Evolutionary conservation across 1,284 basidiomycete species (phyloP).

Genomic region (Fomitiporia mediterranea): DNA sequence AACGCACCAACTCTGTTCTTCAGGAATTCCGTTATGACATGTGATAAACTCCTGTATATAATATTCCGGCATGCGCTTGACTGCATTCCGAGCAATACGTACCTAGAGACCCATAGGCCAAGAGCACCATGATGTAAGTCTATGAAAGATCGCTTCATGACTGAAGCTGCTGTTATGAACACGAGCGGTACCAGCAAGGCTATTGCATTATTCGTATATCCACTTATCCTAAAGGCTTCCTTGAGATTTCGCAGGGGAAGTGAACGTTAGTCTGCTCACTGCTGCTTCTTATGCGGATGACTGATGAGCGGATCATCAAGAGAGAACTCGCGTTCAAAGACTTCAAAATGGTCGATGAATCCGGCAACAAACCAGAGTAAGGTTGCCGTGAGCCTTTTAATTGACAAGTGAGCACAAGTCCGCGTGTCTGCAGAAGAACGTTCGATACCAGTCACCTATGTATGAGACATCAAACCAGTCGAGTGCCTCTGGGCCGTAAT

Average conservation of each 20-base stretch:
- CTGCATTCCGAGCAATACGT: constrained; percentile 16
- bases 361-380: constrained; percentile 17
- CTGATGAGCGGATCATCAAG: constrained; percentile 48
- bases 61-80: background rate
- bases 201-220: constrained; percentile 41
- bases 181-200: constrained; percentile 43
- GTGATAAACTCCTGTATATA: constrained; percentile 39
- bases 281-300: constrained; percentile 45
- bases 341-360: constrained; percentile 24
- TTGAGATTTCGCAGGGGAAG: no score
- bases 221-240: constrained; percentile 51
- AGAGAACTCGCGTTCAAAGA: constrained; percentile 52
- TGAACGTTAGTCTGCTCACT: constrained; percentile 34
- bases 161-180: constrained; percentile 35
- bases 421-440: background rate
- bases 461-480: constrained; percentile 41
- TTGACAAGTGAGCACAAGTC: background rate
- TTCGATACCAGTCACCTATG: constrained; percentile 37
- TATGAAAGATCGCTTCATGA: constrained; percentile 40
- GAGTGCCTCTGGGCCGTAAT: constrained; percentile 38
- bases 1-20: constrained; percentile 56
- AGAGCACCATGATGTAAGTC: constrained; percentile 55
- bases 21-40: constrained; percentile 47
- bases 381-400: constrained; percentile 40
- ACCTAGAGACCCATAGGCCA: constrained; percentile 46